phyloP scores from a whole-genome alignment of 2,329 filamentous ascomycete species.

The Atkinsonella texensis region DNA sequence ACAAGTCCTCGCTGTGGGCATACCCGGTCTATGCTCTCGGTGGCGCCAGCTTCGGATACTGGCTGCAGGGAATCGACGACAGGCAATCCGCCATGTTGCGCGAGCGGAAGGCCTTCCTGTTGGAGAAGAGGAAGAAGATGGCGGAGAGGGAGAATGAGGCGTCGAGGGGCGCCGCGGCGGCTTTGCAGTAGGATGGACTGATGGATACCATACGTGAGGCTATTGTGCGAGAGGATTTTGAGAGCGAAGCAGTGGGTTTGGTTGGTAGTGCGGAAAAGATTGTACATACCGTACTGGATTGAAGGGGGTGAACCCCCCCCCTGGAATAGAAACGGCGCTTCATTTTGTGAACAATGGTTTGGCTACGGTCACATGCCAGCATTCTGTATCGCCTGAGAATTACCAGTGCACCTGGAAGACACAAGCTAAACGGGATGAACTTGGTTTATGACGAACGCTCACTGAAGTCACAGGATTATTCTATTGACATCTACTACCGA shows the following conservation, averaged over 20 bases:
- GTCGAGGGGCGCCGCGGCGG: neutral
- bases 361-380: neutral
- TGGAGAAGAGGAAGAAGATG: slow-evolving; percentile 79
- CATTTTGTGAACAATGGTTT: neutral
- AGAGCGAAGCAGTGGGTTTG: neutral
- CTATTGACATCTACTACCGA: neutral
- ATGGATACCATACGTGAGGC: neutral
- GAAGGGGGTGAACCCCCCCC: no score
- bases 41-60: slow-evolving; percentile 91
- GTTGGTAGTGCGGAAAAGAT: neutral
- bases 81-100: slow-evolving; percentile 65
- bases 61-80: slow-evolving; percentile 82
- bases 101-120: slow-evolving; percentile 65
- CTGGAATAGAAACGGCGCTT: neutral
- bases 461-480: neutral
- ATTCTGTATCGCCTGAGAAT: neutral
- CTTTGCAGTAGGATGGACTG: neutral
- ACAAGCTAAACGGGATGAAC: neutral
- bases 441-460: neutral
- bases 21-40: slow-evolving; percentile 82
- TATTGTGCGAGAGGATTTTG: neutral
- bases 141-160: slow-evolving; percentile 24
- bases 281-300: neutral
- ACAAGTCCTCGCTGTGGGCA: slow-evolving; percentile 70
- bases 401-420: neutral